Conservation (phyloP, 2,329 filamentous ascomycete genomes). For the Penicillium sp. region DNA sequence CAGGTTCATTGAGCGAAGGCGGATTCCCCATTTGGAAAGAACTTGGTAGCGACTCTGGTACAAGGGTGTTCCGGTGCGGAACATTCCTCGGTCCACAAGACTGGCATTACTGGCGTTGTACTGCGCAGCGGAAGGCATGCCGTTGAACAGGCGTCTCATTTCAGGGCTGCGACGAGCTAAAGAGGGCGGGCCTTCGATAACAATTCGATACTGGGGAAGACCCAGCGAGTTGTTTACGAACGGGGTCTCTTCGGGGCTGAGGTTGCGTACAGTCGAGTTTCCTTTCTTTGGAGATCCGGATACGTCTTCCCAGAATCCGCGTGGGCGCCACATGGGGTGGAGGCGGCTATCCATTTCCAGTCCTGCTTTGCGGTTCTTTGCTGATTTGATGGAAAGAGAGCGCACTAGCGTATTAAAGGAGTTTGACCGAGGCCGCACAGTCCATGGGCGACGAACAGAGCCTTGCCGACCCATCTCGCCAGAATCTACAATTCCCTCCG, state of each 20-base stretch:
- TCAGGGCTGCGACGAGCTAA: slow-evolving; percentile 35
- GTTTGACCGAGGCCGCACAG: slow-evolving; percentile 41
- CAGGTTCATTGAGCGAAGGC: slow-evolving; percentile 54
- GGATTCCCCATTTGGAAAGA: slow-evolving; percentile 46
- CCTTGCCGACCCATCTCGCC: slow-evolving; percentile 30
- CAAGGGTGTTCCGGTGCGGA: slow-evolving; percentile 33
- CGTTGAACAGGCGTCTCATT: slow-evolving; percentile 25
- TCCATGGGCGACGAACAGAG: slow-evolving; percentile 40
- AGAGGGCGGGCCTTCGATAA: slow-evolving; percentile 42
- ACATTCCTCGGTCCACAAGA: slow-evolving; percentile 30
- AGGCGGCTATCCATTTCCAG: slow-evolving; percentile 50
- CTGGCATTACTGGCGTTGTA: slow-evolving; percentile 32
- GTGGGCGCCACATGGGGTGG: slow-evolving; percentile 64
- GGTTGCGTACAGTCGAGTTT: slow-evolving; percentile 33
- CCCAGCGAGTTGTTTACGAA: slow-evolving; percentile 58
- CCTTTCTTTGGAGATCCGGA: slow-evolving; percentile 40
- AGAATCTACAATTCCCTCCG: slow-evolving; percentile 13
- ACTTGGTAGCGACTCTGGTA: slow-evolving; percentile 29
- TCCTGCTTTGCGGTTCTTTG: slow-evolving; percentile 44
- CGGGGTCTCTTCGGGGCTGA: slow-evolving; percentile 33
- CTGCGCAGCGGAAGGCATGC: slow-evolving; percentile 16
- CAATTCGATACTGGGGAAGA: slow-evolving; percentile 51
- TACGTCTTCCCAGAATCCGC: slow-evolving; percentile 63
- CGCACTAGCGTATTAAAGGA: slow-evolving; percentile 39
- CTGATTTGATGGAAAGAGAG: slow-evolving; percentile 41